Base-by-base conservation (phyloP, 805 yeast genomes). In the Candida rishiriensis region DNA sequence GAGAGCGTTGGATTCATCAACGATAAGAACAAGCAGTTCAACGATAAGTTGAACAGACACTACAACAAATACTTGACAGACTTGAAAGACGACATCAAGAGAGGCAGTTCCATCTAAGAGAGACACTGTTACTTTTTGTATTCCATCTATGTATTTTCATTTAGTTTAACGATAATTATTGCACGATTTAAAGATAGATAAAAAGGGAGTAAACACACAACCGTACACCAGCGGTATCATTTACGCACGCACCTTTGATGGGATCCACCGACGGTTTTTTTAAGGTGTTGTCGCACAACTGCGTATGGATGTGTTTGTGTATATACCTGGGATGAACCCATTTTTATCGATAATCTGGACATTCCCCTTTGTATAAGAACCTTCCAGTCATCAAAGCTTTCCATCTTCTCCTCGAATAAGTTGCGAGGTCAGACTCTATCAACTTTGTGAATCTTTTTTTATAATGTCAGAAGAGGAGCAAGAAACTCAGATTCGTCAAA, bases 1-100 rank as follows among this genome's bases (percentile, higher is more conserved):
- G 66, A 59, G 4, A 69, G 58, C 15, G 68, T 66, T 5, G 68
- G 75, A 28, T 74, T 66, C 60, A 78, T 86, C 57, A 85, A 83
- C 57, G 88, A 81, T 50, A 82, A 81, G 61, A 86, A 86, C 68
- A 76, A 73, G 57, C 82, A 83, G 52, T 86, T 85, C 63, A 86
- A 85, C 63, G 76, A 75, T 57, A 85, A 86, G 55, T 65, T 86
- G 50, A 62, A 75, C 37, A 67, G 89, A 29, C 79, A 79, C 49
- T 81, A 79, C 52, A 74, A 72, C 47, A 66, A 69, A 39, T 53
- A 53, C 36, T 42, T 58, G 18, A 36, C 44, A 16, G 55, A 54
- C 3, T 40, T 54, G 28, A 50, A 49, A 39, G 59, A 56, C n/a
- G 48, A 51, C 31, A 49, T 55, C n/a, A 40, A 52, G 17, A 50